Base-by-base conservation (phyloP, 1,284 basidiomycete species). In the Hymenochaete sp. region DNA sequence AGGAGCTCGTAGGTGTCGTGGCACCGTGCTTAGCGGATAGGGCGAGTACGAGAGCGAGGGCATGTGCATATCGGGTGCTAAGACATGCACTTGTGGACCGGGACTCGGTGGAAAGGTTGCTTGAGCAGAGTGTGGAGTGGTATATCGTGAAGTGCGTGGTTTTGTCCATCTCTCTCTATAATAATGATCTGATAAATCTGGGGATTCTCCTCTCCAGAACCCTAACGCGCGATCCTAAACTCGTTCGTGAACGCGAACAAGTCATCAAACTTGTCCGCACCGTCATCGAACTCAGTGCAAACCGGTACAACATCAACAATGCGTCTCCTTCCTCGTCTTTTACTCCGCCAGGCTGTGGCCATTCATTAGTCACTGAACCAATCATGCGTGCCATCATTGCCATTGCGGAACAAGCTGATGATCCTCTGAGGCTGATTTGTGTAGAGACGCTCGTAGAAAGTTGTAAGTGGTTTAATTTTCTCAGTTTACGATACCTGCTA, bases 381-480 rank as follows among this genome's bases (percentile, higher is more conserved):
- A 71, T 96, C 33, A 79, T 95, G 65, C 79, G 96, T 26, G 84
- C 90, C 2, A 66, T 98, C 8, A 82, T 97, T 39, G 86, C 92
- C n/a, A 77, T 95, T 3, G 91, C 93, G 0, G 93, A 98, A 59
- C 88, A 93, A 48, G 70, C 77, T 3, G 95, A 98, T 51, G 96
- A 98, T 59, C 82, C 87, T 1, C 84, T 99, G 57, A 74, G 83
- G 45, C 71, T 76, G 2, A 78, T 95, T 40, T 91, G 83, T 48
- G 73, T 98, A 31, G 83, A 96, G 63, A 98, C 93, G 0, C 65
- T 99, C 38, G 77, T 88, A 0, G 96, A 99, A 67, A 87, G 98
- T 39, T 67, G 92, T 92, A 53, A 51, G 81, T 66, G 21, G 33
- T 27, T 40, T 35, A 44, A 14, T 8, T 19, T 18, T 4, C 33